Evolutionary conservation across 768 basidiomycete species (phyloP).

Genomic region (Auriscalpium orientale): DNA sequence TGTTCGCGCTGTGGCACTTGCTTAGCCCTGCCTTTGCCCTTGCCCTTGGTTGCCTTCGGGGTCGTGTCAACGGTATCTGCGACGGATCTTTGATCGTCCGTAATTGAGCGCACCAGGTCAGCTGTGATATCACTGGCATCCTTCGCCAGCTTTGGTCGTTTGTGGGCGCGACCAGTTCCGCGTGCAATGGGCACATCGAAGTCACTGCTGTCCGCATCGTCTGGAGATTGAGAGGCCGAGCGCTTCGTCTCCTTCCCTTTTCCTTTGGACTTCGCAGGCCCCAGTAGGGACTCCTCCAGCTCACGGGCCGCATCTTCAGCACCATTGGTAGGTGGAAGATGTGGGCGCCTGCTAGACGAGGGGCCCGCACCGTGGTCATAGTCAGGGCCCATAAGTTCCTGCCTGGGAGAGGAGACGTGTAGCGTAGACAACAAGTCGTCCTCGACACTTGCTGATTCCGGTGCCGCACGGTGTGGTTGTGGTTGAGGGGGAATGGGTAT

Average conservation of each 20-base stretch:
- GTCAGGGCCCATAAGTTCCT: conserved; percentile 15
- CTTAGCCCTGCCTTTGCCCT: conserved; percentile 43
- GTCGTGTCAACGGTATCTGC: conserved; percentile 8
- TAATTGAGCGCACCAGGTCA: conserved; percentile 26
- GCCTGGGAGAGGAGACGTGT: conserved; percentile 27
- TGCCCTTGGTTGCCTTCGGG: conserved; percentile 36
- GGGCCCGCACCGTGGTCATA: conserved; percentile 6
- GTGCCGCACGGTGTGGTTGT: conserved; percentile 24
- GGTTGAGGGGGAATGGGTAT: conserved; percentile 37
- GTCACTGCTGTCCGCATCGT: conserved; percentile 52
- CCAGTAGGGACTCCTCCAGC: conserved; percentile 48
- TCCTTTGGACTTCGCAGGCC: conserved; percentile 26
- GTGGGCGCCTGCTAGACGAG: conserved; percentile 6
- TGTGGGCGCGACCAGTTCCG: conserved; percentile 39
- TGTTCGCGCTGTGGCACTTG: conserved; percentile 36
- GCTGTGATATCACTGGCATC: conserved; percentile 21
- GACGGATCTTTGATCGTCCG: conserved; percentile 40
- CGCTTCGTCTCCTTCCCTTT: conserved; percentile 48
- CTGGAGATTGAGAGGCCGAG: conserved; percentile 37
- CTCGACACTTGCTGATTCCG: conserved; percentile 24
- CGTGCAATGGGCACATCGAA: conserved; percentile 36
- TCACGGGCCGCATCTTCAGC: conserved; percentile 54
- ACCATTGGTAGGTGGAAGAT: conserved; percentile 17
- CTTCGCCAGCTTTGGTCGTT: conserved; percentile 57
- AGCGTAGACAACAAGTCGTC: conserved; percentile 28